phyloP scores from a whole-genome alignment of 192 early-diverging fungal genomes.

The Coemansia sp. region DNA sequence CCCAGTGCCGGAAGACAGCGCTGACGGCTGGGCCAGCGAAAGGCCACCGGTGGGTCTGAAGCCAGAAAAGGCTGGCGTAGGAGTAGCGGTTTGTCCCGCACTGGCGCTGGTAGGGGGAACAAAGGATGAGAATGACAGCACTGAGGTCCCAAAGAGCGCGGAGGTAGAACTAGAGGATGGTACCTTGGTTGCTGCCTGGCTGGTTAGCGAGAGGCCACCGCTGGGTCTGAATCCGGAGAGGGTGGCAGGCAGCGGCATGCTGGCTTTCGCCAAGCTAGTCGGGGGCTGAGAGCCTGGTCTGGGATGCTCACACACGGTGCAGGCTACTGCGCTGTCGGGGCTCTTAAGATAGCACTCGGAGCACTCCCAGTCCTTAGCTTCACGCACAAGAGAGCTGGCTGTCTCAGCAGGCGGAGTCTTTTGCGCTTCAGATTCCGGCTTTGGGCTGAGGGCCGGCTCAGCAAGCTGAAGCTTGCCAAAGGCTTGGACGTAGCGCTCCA shows the following conservation, averaged over 20 bases:
- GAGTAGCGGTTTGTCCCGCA: not conserved
- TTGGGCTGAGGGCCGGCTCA: slow-evolving; percentile 15
- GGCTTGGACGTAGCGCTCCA: slow-evolving; percentile 45
- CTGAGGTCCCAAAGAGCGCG: not conserved
- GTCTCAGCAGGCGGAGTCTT: not conserved
- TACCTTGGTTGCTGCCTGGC: not conserved
- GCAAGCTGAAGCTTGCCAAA: slow-evolving; percentile 50
- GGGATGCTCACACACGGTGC: not conserved
- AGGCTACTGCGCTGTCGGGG: not conserved
- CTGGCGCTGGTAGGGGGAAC: slow-evolving; percentile 25
- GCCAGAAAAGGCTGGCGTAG: not conserved
- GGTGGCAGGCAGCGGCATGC: not conserved
- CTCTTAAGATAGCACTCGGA: not conserved
- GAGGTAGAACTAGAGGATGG: slow-evolving; percentile 1
- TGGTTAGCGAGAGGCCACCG: slow-evolving; percentile 18
- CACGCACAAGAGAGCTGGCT: not conserved
- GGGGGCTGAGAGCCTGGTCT: not conserved
- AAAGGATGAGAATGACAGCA: slow-evolving; percentile 20
- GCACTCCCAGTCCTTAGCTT: not conserved
- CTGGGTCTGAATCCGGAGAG: slow-evolving; percentile 28
- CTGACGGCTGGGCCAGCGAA: not conserved
- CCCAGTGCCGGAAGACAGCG: not conserved
- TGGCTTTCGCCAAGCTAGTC: not conserved
- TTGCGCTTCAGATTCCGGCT: slow-evolving; percentile 5
- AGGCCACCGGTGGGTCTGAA: not conserved